Conservation (phyloP, 495 filamentous ascomycete species). For the Aspergillus ellipticus region DNA sequence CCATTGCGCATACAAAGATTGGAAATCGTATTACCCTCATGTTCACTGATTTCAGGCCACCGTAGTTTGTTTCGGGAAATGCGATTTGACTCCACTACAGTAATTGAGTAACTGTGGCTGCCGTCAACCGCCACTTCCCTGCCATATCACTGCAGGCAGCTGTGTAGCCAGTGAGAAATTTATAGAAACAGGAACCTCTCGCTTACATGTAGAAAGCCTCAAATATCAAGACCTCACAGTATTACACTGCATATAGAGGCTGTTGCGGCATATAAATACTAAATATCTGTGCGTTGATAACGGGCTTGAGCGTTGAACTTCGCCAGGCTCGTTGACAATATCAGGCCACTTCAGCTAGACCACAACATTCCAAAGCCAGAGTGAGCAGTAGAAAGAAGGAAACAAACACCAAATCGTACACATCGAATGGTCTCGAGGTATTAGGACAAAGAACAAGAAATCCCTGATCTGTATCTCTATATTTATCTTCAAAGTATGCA, state of each 20-base stretch:
- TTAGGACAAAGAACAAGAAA: neutral
- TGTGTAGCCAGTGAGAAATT: neutral
- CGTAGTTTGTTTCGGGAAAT: neutral
- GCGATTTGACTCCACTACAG: neutral
- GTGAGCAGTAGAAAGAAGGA: too few species aligned
- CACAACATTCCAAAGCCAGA: neutral
- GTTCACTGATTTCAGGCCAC: neutral
- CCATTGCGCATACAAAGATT: neutral
- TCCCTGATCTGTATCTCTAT: neutral
- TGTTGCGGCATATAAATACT: neutral
- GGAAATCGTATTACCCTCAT: neutral
- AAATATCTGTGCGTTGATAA: neutral
- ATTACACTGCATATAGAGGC: neutral
- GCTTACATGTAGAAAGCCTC: neutral
- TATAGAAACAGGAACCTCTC: neutral
- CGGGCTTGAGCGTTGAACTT: neutral
- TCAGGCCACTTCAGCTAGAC: neutral
- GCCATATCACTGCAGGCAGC: neutral
- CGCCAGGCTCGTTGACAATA: neutral
- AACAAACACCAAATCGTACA: too few species aligned
- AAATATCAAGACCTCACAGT: neutral
- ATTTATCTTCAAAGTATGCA: neutral
- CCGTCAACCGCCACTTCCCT: neutral
- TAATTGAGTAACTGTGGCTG: constrained; percentile 4
- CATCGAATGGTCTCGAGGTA: too few species aligned